phyloP scores from a whole-genome alignment of 352 stramenopile genomes.

The Phytophthora ohioensis region DNA sequence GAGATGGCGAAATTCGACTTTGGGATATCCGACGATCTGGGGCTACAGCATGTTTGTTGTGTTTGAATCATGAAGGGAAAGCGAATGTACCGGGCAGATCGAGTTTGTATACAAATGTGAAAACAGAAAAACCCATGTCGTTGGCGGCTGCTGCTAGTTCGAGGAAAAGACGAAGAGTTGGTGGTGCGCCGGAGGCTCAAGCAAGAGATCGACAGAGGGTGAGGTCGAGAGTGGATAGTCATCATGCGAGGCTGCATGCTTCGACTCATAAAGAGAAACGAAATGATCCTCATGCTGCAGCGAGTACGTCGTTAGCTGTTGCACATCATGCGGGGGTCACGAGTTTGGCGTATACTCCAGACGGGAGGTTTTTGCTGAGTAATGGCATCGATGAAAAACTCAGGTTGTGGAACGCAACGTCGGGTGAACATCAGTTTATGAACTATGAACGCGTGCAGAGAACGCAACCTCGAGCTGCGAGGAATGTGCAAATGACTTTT shows the following conservation, averaged over 20 bases:
- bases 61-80: conserved; percentile 75
- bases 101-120: conserved; percentile 62
- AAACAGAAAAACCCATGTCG: conserved; percentile 44
- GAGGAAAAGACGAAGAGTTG: conserved; percentile 43
- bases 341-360: conserved; percentile 68
- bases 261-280: conserved; percentile 24
- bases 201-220: conserved; percentile 33
- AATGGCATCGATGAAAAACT: conserved; percentile 69
- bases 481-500: conserved; percentile 65
- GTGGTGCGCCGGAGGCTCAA: conserved; percentile 33
- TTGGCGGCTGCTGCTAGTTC: conserved; percentile 36
- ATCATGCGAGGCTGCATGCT: conserved; percentile 21
- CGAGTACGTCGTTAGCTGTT: conserved; percentile 53
- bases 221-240: conserved; percentile 29
- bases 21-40: conserved; percentile 91
- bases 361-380: conserved; percentile 72
- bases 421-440: conserved; percentile 74
- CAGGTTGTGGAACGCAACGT: conserved; percentile 67
- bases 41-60: conserved; percentile 82
- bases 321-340: conserved; percentile 67
- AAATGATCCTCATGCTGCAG: conserved; percentile 67
- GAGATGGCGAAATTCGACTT: conserved; percentile 75
- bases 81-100: conserved; percentile 58
- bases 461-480: conserved; percentile 39
- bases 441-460: conserved; percentile 62